phyloP scores from a whole-genome alignment of 148 eudicot genomes.

The Nepenthes mirabilis region DNA sequence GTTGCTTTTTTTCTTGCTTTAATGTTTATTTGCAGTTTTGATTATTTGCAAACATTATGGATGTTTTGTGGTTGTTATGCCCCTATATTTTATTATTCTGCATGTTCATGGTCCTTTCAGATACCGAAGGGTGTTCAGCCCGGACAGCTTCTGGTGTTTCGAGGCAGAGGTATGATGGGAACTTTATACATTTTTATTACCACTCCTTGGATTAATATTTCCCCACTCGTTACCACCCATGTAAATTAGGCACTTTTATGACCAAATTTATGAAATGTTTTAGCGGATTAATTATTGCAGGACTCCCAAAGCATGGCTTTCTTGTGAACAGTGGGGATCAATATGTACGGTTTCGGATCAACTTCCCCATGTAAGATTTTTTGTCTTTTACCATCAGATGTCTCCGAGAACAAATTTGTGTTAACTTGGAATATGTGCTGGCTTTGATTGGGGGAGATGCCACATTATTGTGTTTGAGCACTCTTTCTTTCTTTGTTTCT shows the following conservation, averaged over 20 bases:
- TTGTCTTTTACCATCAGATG: background rate
- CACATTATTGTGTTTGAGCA: too few relatives aligned
- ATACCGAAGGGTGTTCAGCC: conserved; percentile 92
- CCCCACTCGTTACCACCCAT: too few relatives aligned
- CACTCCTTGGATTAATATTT: background rate
- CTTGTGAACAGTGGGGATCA: conserved; percentile 69
- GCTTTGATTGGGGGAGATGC: background rate
- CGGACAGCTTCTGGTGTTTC: conserved; percentile 55
- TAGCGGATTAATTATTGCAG: conserved; percentile 12
- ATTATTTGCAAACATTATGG: background rate
- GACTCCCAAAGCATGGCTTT: conserved; percentile 72
- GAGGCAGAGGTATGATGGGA: conserved; percentile 64
- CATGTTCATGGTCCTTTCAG: conserved; percentile 15
- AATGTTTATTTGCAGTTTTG: background rate
- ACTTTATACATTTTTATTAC: background rate
- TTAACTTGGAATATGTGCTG: background rate
- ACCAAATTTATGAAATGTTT: background rate
- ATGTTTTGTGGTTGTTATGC: background rate
- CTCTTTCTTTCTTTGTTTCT: too few relatives aligned
- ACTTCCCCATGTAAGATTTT: conserved; percentile 59
- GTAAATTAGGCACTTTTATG: too few relatives aligned
- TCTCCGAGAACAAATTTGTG: background rate
- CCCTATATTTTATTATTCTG: background rate
- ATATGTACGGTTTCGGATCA: conserved; percentile 64
- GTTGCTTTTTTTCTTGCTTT: too few relatives aligned